Conservation (phyloP, 257 asterid species). For the Lithospermum erythrorhizon region DNA sequence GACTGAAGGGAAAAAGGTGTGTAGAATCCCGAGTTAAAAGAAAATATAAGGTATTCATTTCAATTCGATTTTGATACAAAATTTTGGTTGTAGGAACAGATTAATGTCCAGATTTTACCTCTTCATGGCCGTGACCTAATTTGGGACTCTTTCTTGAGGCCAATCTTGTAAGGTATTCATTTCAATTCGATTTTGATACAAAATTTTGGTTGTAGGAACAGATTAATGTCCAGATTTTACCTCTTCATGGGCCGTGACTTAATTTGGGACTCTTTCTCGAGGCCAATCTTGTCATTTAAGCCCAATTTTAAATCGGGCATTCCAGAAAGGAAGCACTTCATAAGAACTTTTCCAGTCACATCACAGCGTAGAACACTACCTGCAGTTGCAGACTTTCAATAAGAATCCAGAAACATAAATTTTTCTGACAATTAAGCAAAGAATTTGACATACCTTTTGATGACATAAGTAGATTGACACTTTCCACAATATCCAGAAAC, state of each 20-base stretch:
- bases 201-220: background rate
- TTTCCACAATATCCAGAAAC: slow-evolving; percentile 96
- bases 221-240: slow-evolving; percentile 19
- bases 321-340: slow-evolving; percentile 99
- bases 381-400: slow-evolving; percentile 23
- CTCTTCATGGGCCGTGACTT: slow-evolving; percentile 97
- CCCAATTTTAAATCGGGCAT: slow-evolving; percentile 99
- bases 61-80: background rate
- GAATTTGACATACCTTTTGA: slow-evolving; percentile 62
- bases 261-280: slow-evolving; percentile 93
- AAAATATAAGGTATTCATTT: background rate
- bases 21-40: background rate
- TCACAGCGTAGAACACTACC: slow-evolving; percentile 96
- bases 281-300: slow-evolving; percentile 97
- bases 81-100: background rate
- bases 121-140: slow-evolving; percentile 89
- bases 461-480: slow-evolving; percentile 98
- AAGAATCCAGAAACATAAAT: slow-evolving; percentile 8
- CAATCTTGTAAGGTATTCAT: slow-evolving; percentile 38
- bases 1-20: no score
- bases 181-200: background rate
- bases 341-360: slow-evolving; percentile 91
- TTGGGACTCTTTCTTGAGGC: slow-evolving; percentile 96
- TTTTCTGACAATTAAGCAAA: background rate
- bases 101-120: slow-evolving; percentile 33